Conservation (phyloP, 768 basidiomycete species). For the Leucosporidium scottii region DNA sequence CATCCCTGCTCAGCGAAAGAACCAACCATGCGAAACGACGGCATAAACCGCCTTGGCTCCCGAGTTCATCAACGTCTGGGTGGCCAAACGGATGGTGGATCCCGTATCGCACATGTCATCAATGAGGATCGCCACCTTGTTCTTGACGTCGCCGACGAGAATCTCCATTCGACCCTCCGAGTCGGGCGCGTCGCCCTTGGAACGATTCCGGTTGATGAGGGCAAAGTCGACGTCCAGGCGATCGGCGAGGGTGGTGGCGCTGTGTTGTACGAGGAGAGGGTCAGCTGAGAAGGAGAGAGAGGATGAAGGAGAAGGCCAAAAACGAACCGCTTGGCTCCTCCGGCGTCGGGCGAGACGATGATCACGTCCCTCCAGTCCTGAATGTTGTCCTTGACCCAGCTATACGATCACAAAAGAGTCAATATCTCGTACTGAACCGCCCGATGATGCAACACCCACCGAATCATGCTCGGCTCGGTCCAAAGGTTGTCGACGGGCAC, state of each 20-base stretch:
- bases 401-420: neutral
- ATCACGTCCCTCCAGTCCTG: slow-evolving; percentile 78
- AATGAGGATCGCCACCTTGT: slow-evolving; percentile 88
- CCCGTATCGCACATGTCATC: slow-evolving; percentile 99
- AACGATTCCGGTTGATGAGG: slow-evolving; percentile 83
- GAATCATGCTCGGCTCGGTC: slow-evolving; percentile 89
- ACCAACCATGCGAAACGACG: slow-evolving; percentile 80
- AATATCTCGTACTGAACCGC: no score
- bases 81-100: slow-evolving; percentile 75
- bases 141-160: slow-evolving; percentile 85
- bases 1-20: slow-evolving; percentile 26
- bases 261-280: slow-evolving; percentile 38
- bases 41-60: slow-evolving; percentile 83
- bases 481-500: slow-evolving; percentile 97
- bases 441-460: slow-evolving; percentile 37
- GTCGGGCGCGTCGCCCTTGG: slow-evolving; percentile 46
- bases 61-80: slow-evolving; percentile 74
- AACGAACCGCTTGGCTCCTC: slow-evolving; percentile 91
- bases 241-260: slow-evolving; percentile 89
- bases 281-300: neutral
- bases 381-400: slow-evolving; percentile 79
- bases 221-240: slow-evolving; percentile 93
- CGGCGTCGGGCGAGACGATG: slow-evolving; percentile 94
- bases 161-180: slow-evolving; percentile 60
- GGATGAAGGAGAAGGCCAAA: slow-evolving; percentile 7